A percentile compares a stretch with the other conserved stretches of the same genome.
Evolutionary conservation across 2,329 filamentous ascomycete species (phyloP).

Genomic region (Xylogone sp.): DNA sequence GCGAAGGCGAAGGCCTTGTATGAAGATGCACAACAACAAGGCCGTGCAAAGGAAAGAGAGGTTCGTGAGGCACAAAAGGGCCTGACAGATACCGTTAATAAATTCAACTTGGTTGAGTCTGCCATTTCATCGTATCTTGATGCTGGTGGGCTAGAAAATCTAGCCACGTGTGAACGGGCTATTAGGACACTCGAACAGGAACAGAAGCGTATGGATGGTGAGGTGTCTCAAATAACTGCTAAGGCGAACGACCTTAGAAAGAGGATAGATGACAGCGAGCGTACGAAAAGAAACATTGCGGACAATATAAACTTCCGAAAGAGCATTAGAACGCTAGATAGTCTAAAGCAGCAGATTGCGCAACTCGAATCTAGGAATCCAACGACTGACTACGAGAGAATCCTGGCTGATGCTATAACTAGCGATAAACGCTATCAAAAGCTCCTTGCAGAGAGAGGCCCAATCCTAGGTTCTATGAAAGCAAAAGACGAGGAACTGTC

Average conservation of each 20-base stretch:
- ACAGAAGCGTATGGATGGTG: constrained; percentile 61
- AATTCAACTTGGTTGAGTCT: constrained; percentile 69
- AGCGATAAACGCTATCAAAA: constrained; percentile 66
- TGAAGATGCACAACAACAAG: constrained; percentile 71
- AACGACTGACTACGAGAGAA: constrained; percentile 74
- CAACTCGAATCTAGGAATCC: constrained; percentile 77
- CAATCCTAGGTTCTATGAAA: constrained; percentile 73
- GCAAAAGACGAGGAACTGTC: constrained; percentile 79
- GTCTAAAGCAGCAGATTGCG: constrained; percentile 64
- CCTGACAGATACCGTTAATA: constrained; percentile 70
- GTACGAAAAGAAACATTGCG: constrained; percentile 78
- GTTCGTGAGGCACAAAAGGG: constrained; percentile 67
- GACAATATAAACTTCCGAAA: constrained; percentile 88
- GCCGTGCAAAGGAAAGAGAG: constrained; percentile 68
- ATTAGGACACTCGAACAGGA: constrained; percentile 65
- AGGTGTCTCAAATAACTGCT: constrained; percentile 62
- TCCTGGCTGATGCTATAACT: constrained; percentile 63
- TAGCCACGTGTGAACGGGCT: constrained; percentile 65
- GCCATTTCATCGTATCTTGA: constrained; percentile 80
- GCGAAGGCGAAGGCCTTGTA: constrained; percentile 70
- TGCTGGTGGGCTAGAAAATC: constrained; percentile 67
- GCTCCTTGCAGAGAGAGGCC: constrained; percentile 68
- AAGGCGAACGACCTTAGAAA: constrained; percentile 75
- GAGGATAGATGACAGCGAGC: constrained; percentile 73
- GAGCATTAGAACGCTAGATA: constrained; percentile 64